Conservation (phyloP, 495 filamentous ascomycete genomes). For the Trypethelium eluteriae region DNA sequence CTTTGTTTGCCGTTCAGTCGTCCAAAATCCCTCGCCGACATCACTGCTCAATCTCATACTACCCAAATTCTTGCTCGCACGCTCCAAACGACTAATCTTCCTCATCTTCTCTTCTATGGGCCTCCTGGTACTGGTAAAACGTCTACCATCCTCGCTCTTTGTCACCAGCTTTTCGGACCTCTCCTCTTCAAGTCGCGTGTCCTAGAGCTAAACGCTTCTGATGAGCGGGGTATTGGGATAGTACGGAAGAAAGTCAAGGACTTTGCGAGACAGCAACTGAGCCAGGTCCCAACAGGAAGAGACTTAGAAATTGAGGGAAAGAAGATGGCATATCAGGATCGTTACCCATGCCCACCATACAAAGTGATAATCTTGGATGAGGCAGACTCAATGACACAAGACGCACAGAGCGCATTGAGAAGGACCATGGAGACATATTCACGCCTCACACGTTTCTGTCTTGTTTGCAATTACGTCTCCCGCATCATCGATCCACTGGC, state of each 20-base stretch:
- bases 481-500: conserved; percentile 95
- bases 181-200: conserved; percentile 89
- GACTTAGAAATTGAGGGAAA: conserved; percentile 38
- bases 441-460: conserved; percentile 91
- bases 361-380: conserved; percentile 98
- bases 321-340: conserved; percentile 50
- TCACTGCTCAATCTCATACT: conserved; percentile 96
- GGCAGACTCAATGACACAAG: conserved; percentile 97
- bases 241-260: conserved; percentile 98
- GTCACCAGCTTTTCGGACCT: conserved; percentile 94
- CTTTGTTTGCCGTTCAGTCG: conserved; percentile 50
- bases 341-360: conserved; percentile 92
- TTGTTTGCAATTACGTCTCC: conserved; percentile 98
- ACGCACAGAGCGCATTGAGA: conserved; percentile 85
- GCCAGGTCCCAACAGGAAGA: conserved; percentile 55
- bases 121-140: conserved; percentile 97
- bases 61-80: conserved; percentile 85
- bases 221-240: conserved; percentile 95
- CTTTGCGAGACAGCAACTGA: conserved; percentile 90
- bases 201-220: conserved; percentile 95
- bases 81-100: conserved; percentile 90
- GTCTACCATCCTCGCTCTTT: conserved; percentile 92
- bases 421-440: conserved; percentile 97
- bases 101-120: conserved; percentile 99
- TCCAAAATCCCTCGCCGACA: conserved; percentile 86